A percentile compares a stretch with the other conserved stretches of the same genome.
phyloP scores from a whole-genome alignment of 1,139 yeast genomes.

The Kodamaea plutei region DNA sequence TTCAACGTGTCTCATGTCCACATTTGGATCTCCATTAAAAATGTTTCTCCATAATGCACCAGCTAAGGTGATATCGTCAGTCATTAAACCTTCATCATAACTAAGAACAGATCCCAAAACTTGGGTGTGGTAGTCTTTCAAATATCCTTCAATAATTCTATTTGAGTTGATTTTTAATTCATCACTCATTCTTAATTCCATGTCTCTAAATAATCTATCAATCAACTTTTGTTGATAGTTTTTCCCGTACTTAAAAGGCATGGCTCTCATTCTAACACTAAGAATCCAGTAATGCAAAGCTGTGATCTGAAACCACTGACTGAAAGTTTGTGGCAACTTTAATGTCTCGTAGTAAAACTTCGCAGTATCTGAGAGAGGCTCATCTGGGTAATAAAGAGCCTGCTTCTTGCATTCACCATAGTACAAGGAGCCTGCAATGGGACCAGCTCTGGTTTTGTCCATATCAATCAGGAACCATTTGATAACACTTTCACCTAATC shows the following conservation, averaged over 20 bases:
- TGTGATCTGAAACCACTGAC: constrained; percentile 94
- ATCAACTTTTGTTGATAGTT: constrained; percentile 90
- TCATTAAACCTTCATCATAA: constrained; percentile 86
- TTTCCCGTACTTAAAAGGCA: constrained; percentile 86
- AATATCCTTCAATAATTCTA: constrained; percentile 76
- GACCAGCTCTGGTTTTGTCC: constrained; percentile 91
- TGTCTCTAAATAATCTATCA: constrained; percentile 84
- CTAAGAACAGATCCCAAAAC: constrained; percentile 85
- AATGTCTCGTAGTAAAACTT: constrained; percentile 74
- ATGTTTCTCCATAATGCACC: constrained; percentile 89
- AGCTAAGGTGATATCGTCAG: constrained; percentile 81
- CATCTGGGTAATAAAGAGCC: constrained; percentile 71
- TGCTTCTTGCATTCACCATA: constrained; percentile 84
- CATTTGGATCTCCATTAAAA: constrained; percentile 79
- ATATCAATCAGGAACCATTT: constrained; percentile 71
- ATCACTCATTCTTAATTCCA: constrained; percentile 78
- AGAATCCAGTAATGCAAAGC: constrained; percentile 90
- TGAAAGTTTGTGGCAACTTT: constrained; percentile 77
- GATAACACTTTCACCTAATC: constrained; percentile 69
- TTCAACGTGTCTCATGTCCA: constrained; percentile 80
- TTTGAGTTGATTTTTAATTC: constrained; percentile 85
- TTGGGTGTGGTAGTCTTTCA: constrained; percentile 88
- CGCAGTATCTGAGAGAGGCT: constrained; percentile 62
- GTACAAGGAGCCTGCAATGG: constrained; percentile 86
- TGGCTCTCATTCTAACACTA: constrained; percentile 90